Evolutionary conservation across 495 filamentous ascomycete species (phyloP).

Genomic region (Lindgomyces ingoldianus): DNA sequence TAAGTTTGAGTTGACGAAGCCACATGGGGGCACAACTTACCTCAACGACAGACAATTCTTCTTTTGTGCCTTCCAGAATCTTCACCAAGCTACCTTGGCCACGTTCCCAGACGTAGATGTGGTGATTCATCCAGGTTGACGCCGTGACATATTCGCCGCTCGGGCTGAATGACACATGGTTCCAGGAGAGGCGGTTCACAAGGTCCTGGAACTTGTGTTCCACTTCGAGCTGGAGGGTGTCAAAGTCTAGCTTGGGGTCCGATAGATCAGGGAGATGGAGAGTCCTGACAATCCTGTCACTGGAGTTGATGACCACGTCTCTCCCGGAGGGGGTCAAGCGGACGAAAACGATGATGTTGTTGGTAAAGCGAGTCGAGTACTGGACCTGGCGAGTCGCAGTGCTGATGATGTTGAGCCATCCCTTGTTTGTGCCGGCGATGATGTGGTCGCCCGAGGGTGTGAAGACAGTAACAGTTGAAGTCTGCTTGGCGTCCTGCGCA

Average conservation of each 20-base stretch:
- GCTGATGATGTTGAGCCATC: slow-evolving; percentile 89
- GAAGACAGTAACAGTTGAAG: slow-evolving; percentile 88
- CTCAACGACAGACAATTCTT: slow-evolving; percentile 91
- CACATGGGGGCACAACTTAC: slow-evolving; percentile 21
- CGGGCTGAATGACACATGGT: slow-evolving; percentile 86
- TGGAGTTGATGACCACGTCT: slow-evolving; percentile 84
- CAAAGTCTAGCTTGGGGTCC: slow-evolving; percentile 58
- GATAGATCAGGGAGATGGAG: slow-evolving; percentile 70
- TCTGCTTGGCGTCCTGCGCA: slow-evolving; percentile 87
- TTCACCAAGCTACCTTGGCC: slow-evolving; percentile 90
- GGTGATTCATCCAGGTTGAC: slow-evolving; percentile 93
- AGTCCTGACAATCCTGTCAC: slow-evolving; percentile 89
- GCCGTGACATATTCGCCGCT: slow-evolving; percentile 92
- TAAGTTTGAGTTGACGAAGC: not conserved
- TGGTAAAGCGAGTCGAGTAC: slow-evolving; percentile 81
- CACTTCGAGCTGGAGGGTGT: slow-evolving; percentile 79
- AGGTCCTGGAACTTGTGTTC: slow-evolving; percentile 99
- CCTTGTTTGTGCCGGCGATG: slow-evolving; percentile 87
- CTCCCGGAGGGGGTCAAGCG: slow-evolving; percentile 80
- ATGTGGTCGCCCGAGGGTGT: slow-evolving; percentile 82
- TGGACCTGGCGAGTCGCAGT: slow-evolving; percentile 74
- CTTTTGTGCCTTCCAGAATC: slow-evolving; percentile 91
- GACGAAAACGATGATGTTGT: slow-evolving; percentile 83
- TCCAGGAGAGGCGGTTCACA: slow-evolving; percentile 92
- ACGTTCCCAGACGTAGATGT: slow-evolving; percentile 98